These are phyloP conservation scores for Trypanosoma rangeli DNA, from an alignment of 208 protist genomes.

Conservation along the genomic window DNA sequence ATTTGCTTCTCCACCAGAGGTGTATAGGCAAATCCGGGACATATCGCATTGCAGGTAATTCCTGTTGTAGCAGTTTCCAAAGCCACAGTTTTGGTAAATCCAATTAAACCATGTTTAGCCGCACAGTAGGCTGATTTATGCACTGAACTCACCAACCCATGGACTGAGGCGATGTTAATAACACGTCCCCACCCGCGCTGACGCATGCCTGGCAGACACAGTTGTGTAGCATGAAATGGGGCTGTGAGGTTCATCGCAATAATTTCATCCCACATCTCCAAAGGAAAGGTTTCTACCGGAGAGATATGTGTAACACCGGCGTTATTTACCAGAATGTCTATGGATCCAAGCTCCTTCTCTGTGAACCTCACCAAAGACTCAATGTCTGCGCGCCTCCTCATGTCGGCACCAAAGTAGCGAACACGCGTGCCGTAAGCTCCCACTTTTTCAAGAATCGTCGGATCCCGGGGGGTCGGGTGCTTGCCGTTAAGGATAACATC, in stretches of 20 bases:
- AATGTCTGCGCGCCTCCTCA: constrained; percentile 20
- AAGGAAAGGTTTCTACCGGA: constrained; percentile 32
- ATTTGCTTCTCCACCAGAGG: constrained; percentile 50
- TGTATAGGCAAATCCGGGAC: constrained; percentile 46
- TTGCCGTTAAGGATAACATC: constrained; percentile 38
- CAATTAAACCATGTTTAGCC: constrained; percentile 56
- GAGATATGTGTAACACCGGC: constrained; percentile 54
- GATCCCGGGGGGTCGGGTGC: not conserved
- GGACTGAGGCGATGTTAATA: constrained; percentile 50
- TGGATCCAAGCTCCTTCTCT: constrained; percentile 22
- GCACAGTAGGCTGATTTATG: constrained; percentile 54
- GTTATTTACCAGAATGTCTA: constrained; percentile 62
- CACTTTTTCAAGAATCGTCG: constrained; percentile 8
- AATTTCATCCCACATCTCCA: constrained; percentile 43
- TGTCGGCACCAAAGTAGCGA: constrained; percentile 24
- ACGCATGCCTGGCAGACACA: constrained; percentile 41
- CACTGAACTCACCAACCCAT: constrained; percentile 38
- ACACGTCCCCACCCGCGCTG: constrained; percentile 39
- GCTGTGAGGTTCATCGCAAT: constrained; percentile 46
- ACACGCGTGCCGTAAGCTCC: constrained; percentile 20
- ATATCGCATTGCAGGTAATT: constrained; percentile 52
- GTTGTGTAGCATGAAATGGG: constrained; percentile 39
- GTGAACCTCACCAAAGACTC: constrained; percentile 25
- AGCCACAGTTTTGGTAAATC: constrained; percentile 54
- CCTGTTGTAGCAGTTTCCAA: constrained; percentile 34